Evolutionary conservation across 2,329 filamentous ascomycete genomes (phyloP), one percentile per base, ranked within the genome.

Genomic region (Colletotrichum sp.): DNA sequence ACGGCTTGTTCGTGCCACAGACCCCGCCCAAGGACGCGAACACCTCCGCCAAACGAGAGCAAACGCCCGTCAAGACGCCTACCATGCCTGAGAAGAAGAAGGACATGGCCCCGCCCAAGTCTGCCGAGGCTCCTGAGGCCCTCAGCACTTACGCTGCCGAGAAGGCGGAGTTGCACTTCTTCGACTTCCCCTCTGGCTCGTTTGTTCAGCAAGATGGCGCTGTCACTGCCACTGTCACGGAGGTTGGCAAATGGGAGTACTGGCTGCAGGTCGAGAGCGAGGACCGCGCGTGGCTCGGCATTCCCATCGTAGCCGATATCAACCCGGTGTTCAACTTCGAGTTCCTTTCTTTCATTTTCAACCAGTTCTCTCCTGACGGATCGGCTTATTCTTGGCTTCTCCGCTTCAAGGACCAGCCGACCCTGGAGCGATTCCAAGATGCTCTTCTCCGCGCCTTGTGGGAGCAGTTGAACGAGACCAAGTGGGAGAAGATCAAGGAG

Each of bases 341-440:
- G 83, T 98, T 96, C 79, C 88, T 98, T n/a, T 98, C 96, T 0
- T 98, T 98, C 82, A 98, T 99, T 80, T 99, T 99, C 89, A 99
- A 99, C 80, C 95, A 98, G 82, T 98, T 98, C 82, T 90, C 93
- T 16, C 90, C 93, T 43, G 95, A 98, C 83, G 95, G 96, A 3
- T 94, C 94, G 3, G 96, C 97, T 6, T 97, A 96, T 82, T 99
- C 97, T 1, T 99, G 97, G 96, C 90, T 99, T 16, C 87, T 99
- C 43, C 93, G 96, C 16, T 99, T 99, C 86, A 95, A 93, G 79
- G 94, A 98, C 77, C 93, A 95, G 78, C 86, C 91, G 24, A 92
- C 93, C 0, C 88, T 97, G 66, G 95, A 98, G 81, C 90, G 90
- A 33, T 98, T 99, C 82, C 97, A 99, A 81, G 93, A 98, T 79